Evolutionary conservation across 2,329 filamentous ascomycete genomes (phyloP), one percentile per base, ranked within the genome.

Genomic region (Calonectria multiphialidica): DNA sequence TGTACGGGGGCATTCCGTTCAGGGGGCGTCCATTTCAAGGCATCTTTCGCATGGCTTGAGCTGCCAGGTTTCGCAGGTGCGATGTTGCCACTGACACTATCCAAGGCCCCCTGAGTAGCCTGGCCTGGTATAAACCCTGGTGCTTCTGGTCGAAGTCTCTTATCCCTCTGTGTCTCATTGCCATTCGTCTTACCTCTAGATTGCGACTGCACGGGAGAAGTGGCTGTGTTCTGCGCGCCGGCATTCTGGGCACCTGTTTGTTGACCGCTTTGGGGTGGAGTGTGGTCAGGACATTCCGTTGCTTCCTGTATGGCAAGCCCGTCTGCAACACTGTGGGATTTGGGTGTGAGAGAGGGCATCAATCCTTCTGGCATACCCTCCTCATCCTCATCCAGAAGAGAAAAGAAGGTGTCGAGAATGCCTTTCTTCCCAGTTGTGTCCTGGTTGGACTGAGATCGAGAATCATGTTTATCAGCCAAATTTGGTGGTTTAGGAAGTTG

Each of bases 381-480:
- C 2, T 61, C 45, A 16, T 62, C 62, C 13, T 68, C 61, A 18
- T 59, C 65, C 28, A 76, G 66, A 12, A 79, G 57, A 15, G 74
- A 67, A 25, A 76, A 75, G 47, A 80, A 78, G 0, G 71, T 75
- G 5, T 71, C 72, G 9, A 78, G 64, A 12, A 81, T 72, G 10
- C 40, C 69, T 3, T n/a, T 62, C 25, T 42, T 72, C 5, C 30
- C 23, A 16, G 16, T 10, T 15, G n/a, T 13, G 10, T 47, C 7
- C 13, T 21, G 21, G 6, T 28, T 5, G 2, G 12, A 12, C 23
- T 33, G 47, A 7, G 40, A 25, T 3, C 49, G 64, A 30, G 59
- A 33, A 2, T 8, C 50, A 2, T 45, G 49, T n/a, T 47, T 16
- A 15, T 13, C n/a, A 15, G 37, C 10, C 15, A 23, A 23, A 16